Evolutionary conservation across 306 rosid genomes (phyloP).

Genomic region (Citrullus colocynthis): DNA sequence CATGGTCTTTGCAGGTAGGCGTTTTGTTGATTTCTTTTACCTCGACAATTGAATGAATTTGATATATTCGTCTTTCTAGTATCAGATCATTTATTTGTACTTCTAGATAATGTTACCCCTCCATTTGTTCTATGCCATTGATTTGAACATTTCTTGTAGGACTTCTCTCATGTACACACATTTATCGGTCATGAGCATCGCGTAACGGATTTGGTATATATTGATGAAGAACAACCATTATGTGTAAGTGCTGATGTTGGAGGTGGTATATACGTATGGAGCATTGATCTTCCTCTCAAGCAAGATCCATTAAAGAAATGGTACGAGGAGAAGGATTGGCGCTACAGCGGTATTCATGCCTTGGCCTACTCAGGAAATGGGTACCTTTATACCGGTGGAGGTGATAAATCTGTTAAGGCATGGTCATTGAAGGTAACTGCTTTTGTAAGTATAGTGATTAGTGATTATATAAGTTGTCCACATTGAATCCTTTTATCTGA

Average conservation of each 20-base stretch:
- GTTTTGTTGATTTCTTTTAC: conserved; percentile 2
- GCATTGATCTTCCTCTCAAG: conserved; percentile 33
- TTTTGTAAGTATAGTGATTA: background rate
- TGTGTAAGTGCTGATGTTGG: conserved; percentile 84
- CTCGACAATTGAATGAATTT: background rate
- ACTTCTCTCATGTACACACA: conserved; percentile 66
- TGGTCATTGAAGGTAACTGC: conserved; percentile 60
- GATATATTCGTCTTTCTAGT: background rate
- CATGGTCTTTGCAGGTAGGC: conserved; percentile 86
- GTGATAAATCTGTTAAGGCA: conserved; percentile 77
- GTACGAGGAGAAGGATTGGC: conserved; percentile 87
- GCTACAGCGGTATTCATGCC: conserved; percentile 84
- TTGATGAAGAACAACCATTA: conserved; percentile 56
- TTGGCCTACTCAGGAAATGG: conserved; percentile 39
- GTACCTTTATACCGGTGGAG: conserved; percentile 69
- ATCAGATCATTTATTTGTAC: background rate
- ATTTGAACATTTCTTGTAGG: conserved; percentile 34
- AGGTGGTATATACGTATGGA: conserved; percentile 76
- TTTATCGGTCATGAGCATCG: conserved; percentile 79
- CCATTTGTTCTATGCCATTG: conserved; percentile 14
- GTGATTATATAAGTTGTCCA: background rate
- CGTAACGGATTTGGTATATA: conserved; percentile 61
- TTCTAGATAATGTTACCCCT: background rate
- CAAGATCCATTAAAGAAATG: conserved; percentile 64
- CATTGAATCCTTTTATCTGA: background rate